phyloP scores from a whole-genome alignment of 75 land plant species.

The Azolla pinnata region DNA sequence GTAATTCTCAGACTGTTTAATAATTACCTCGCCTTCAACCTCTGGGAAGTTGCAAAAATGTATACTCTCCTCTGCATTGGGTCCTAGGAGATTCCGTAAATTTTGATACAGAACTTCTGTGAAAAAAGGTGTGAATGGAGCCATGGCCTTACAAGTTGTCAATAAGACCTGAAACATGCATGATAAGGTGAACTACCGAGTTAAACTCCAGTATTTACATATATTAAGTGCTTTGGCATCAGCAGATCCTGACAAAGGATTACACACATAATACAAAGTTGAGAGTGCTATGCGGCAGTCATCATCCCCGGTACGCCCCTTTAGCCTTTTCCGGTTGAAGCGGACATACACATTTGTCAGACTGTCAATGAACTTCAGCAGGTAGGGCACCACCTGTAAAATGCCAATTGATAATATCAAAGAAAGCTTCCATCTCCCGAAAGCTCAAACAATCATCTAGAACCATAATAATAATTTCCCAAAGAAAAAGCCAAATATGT shows the following conservation, averaged over 20 bases:
- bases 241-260: not conserved
- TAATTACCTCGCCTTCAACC: conserved; percentile 62
- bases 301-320: conserved; percentile 90
- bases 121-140: conserved; percentile 96
- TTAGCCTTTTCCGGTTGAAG: conserved; percentile 91
- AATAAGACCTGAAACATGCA: conserved; percentile 59
- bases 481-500: conserved; percentile 3
- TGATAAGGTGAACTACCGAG: not conserved
- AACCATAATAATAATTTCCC: too few relatives aligned
- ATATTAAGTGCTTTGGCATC: too few relatives aligned
- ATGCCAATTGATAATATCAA: not conserved
- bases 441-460: not conserved
- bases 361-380: conserved; percentile 86
- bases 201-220: too few relatives aligned
- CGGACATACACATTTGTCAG: conserved; percentile 97
- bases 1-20: too few relatives aligned
- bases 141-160: conserved; percentile 84
- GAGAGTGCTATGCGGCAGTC: conserved; percentile 87
- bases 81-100: conserved; percentile 42
- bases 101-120: conserved; percentile 92
- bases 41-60: conserved; percentile 82
- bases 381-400: conserved; percentile 83
- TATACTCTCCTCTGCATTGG: conserved; percentile 64
- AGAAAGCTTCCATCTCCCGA: not conserved
- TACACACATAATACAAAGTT: conserved; percentile 74